Base-by-base conservation (phyloP, 345 rosid genomes). In the Trapa incisa region DNA sequence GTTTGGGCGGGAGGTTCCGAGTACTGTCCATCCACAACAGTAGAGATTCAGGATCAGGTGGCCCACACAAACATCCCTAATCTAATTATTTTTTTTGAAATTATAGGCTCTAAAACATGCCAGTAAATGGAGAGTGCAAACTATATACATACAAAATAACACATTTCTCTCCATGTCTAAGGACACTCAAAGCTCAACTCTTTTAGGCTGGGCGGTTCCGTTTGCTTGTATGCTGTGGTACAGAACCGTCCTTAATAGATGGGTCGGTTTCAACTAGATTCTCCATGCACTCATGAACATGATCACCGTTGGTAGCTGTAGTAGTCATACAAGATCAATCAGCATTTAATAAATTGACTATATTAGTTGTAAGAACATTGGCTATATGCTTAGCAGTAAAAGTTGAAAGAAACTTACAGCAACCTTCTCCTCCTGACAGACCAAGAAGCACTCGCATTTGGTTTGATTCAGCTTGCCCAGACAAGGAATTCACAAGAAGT, bases 381-480 rank as follows among this genome's bases (percentile, higher is more conserved):
- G 33, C 29, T 22, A 22, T 22, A 35, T 9, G 15, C 10, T 58
- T 58, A 58, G 15, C 63, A 2, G 63, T 11, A 58, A 1, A 58
- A 58, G 38, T 2, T 32, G 43, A 3, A 58, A 6, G 15, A 54
- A 37, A 52, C 70, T 67, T 53, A 67, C 70, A 42, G 17, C n/a
- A 35, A 6, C 68, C 50, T 41, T 22, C 29, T 22, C 29, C 37
- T 16, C 74, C 70, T 14, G 65, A 66, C 42, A 76, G 56, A 47
- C 80, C 80, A 62, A 75, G 77, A 60, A 14, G 70, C 43, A 69
- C 72, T 16, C 71, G n/a, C n/a, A 79, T 45, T 35, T 71, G 69
- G 39, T 58, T 67, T 8, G 70, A 48, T 75, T 73, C 73, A 52
- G 54, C 14, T 13, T 72, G 58, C 8, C 65, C 71, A 42, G 72